A percentile compares a stretch with the other conserved stretches of the same genome.
These are phyloP conservation scores for Starmera amethionina DNA, from an alignment of 805 yeast genomes.

Conservation along the genomic window DNA sequence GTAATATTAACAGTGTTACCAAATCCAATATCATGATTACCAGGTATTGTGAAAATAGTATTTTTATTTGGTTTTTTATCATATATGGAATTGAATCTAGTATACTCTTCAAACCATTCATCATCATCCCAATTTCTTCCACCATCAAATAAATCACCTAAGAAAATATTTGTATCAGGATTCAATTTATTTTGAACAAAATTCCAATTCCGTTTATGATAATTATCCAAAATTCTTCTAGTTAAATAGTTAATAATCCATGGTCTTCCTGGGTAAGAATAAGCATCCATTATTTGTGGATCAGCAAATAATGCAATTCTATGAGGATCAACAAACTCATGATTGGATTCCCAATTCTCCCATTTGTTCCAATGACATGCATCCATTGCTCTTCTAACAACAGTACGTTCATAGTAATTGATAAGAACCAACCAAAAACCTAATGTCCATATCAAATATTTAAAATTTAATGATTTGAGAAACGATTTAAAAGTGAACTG, in stretches of 20 bases:
- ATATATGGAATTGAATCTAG: slow-evolving; percentile 60
- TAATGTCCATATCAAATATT: slow-evolving; percentile 3
- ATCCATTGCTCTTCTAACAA: slow-evolving; percentile 33
- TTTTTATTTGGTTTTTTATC: slow-evolving; percentile 39
- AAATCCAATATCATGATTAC: slow-evolving; percentile 96
- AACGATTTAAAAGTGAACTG: no score
- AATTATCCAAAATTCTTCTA: slow-evolving; percentile 59
- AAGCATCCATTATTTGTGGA: slow-evolving; percentile 86
- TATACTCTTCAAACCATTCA: slow-evolving; percentile 62
- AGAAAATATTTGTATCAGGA: slow-evolving; percentile 69
- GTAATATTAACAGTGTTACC: slow-evolving; percentile 57
- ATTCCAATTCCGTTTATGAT: slow-evolving; percentile 67
- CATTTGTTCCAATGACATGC: slow-evolving; percentile 56
- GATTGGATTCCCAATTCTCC: slow-evolving; percentile 41
- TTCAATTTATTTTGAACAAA: slow-evolving; percentile 44
- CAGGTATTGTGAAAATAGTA: slow-evolving; percentile 52
- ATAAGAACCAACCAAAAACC: slow-evolving; percentile 34
- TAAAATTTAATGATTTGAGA: no score
- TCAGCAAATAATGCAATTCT: slow-evolving; percentile 70
- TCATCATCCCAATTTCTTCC: slow-evolving; percentile 79
- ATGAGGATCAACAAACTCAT: slow-evolving; percentile 27
- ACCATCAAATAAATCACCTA: slow-evolving; percentile 93
- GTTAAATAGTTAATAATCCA: slow-evolving; percentile 42
- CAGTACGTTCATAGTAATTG: slow-evolving; percentile 44
- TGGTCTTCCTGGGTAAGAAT: slow-evolving; percentile 75